These are phyloP conservation scores for Dryas integrifolia DNA, from an alignment of 331 rosid genomes.

Conservation along the genomic window DNA sequence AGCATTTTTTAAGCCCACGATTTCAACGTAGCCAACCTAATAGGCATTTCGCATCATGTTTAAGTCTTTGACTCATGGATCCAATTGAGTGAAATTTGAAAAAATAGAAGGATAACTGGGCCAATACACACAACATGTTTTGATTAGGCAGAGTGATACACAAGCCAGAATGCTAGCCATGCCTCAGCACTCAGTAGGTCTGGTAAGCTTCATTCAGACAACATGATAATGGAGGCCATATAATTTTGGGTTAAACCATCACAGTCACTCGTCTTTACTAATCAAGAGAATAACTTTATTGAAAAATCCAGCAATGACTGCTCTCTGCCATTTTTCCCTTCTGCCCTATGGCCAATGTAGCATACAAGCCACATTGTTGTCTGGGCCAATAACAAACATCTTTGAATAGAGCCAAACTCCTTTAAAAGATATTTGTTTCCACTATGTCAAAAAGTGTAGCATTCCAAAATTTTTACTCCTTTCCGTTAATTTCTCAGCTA, in stretches of 20 bases:
- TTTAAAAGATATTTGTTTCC: neutral
- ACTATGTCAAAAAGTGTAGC: neutral
- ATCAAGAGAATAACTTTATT: constrained; percentile 5
- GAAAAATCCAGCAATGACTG: neutral
- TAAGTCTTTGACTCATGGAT: no score
- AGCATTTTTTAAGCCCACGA: no score
- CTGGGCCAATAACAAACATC: neutral
- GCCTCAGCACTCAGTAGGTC: neutral
- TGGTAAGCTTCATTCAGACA: neutral
- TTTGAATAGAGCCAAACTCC: neutral
- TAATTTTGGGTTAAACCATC: neutral
- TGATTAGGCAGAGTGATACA: neutral
- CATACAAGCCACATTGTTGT: neutral
- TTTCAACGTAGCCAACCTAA: neutral
- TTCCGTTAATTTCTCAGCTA: neutral
- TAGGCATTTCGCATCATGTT: no score
- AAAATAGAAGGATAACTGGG: neutral
- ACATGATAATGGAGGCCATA: constrained; percentile 1
- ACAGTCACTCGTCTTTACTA: neutral
- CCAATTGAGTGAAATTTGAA: neutral
- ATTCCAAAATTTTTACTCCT: neutral
- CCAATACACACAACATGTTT: neutral
- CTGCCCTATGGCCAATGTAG: neutral
- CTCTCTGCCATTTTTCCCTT: neutral
- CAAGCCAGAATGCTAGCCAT: neutral